Evolutionary conservation across 345 rosid genomes (phyloP).

Genomic region (Ricinus communis): DNA sequence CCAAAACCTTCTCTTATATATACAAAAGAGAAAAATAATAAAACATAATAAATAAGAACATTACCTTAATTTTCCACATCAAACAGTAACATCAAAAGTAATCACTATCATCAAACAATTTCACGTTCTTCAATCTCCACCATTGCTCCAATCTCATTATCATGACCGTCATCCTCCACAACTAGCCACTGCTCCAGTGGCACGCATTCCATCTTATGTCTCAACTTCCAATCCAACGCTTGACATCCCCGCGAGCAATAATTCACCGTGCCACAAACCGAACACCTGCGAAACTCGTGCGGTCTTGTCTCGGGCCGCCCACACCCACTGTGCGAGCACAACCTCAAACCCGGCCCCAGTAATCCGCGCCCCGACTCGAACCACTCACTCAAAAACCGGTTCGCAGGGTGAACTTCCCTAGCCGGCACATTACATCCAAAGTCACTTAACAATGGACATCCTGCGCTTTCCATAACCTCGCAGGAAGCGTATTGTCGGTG

Average conservation of each 20-base stretch:
- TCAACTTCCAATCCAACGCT: constrained; percentile 84
- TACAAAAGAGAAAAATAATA: not conserved
- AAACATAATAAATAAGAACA: not conserved
- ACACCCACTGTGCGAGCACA: constrained; percentile 57
- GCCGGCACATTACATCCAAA: constrained; percentile 40
- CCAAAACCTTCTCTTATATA: not conserved
- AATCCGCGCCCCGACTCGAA: constrained; percentile 34
- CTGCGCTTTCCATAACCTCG: not conserved
- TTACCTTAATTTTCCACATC: not conserved
- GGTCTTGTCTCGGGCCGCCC: constrained; percentile 80
- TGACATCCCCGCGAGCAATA: constrained; percentile 94
- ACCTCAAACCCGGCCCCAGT: constrained; percentile 27
- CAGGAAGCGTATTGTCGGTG: not conserved
- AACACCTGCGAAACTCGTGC: constrained; percentile 82
- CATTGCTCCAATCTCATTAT: constrained; percentile 25
- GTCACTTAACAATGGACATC: constrained; percentile 35
- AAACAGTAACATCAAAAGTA: not conserved
- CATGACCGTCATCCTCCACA: constrained; percentile 34
- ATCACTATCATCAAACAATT: constrained; percentile 1
- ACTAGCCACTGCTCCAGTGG: constrained; percentile 52
- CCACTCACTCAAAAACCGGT: constrained; percentile 58
- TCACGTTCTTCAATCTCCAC: constrained; percentile 27
- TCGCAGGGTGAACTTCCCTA: constrained; percentile 53
- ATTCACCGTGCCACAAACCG: constrained; percentile 77
- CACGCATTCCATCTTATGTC: constrained; percentile 68